Evolutionary conservation across 2,329 filamentous ascomycete genomes (phyloP).

Genomic region (Exophiala lecanii-corni): DNA sequence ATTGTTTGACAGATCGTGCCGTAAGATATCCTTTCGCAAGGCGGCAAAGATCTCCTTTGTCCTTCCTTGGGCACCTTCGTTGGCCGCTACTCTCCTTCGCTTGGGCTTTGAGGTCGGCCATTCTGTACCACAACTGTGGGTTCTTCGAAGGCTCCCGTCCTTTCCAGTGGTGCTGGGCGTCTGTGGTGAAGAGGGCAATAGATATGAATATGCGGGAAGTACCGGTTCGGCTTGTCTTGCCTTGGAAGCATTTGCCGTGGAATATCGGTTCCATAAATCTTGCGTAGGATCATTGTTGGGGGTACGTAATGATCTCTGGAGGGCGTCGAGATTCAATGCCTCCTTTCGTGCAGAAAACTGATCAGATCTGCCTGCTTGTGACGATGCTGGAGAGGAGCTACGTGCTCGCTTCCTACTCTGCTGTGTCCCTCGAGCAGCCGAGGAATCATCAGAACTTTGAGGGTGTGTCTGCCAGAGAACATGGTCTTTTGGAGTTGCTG

Average conservation of each 20-base stretch:
- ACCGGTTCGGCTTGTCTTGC: slow-evolving; percentile 41
- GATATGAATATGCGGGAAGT: slow-evolving; percentile 58
- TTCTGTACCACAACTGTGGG: slow-evolving; percentile 64
- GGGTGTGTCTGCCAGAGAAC: slow-evolving; percentile 54
- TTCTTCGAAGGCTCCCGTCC: slow-evolving; percentile 54
- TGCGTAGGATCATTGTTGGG: slow-evolving; percentile 67
- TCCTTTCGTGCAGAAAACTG: slow-evolving; percentile 37
- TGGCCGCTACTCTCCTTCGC: slow-evolving; percentile 55
- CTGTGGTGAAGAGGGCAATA: slow-evolving; percentile 68
- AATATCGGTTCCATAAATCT: slow-evolving; percentile 74
- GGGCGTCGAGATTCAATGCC: slow-evolving; percentile 54
- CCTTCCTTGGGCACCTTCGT: slow-evolving; percentile 35
- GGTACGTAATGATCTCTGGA: slow-evolving; percentile 58
- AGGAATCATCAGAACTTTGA: slow-evolving; percentile 36
- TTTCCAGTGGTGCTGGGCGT: slow-evolving; percentile 49
- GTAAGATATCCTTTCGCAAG: slow-evolving; percentile 37
- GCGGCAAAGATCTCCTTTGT: slow-evolving; percentile 44
- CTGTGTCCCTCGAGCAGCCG: slow-evolving; percentile 46
- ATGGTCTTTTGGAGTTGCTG: slow-evolving; percentile 57
- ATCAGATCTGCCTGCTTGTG: slow-evolving; percentile 43
- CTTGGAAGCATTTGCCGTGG: slow-evolving; percentile 48
- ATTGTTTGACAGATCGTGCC: slow-evolving; percentile 37
- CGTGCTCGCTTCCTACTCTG: slow-evolving; percentile 61
- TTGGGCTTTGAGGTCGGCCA: slow-evolving; percentile 62
- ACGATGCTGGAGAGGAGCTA: slow-evolving; percentile 70